Conservation (phyloP, 2,329 filamentous ascomycete species). For the Didymella glomerata region DNA sequence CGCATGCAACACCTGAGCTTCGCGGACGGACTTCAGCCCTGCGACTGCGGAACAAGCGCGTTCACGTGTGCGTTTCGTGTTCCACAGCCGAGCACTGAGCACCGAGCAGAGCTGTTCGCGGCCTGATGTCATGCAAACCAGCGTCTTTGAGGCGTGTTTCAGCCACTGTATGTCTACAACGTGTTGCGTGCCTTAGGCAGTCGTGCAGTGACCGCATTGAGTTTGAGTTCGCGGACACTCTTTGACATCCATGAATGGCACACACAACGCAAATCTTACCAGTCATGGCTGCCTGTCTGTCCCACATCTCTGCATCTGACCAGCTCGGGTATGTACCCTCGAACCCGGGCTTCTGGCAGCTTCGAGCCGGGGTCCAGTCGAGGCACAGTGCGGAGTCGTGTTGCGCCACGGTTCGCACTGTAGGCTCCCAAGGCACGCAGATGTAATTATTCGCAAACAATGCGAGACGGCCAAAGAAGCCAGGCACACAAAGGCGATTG, state of each 20-base stretch:
- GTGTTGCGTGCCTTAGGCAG: neutral
- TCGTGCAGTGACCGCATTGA: neutral
- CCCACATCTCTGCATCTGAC: neutral
- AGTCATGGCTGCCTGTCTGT: neutral
- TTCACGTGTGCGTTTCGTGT: conserved; percentile 19
- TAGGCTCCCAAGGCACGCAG: neutral
- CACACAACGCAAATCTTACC: neutral
- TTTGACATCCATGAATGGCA: neutral
- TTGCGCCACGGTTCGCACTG: neutral
- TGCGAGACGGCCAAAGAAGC: neutral
- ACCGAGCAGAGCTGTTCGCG: conserved; percentile 5
- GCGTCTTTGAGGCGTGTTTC: neutral
- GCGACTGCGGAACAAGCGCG: conserved; percentile 7
- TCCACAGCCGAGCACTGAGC: neutral
- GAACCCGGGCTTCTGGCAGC: conserved; percentile 4
- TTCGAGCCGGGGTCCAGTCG: conserved; percentile 1
- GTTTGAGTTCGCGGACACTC: neutral
- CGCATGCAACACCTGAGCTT: conserved; percentile 12
- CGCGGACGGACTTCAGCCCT: conserved; percentile 11
- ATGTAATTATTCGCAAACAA: neutral
- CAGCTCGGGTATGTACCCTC: neutral
- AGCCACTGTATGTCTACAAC: neutral
- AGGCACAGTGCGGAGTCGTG: conserved; percentile 13
- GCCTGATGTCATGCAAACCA: conserved; percentile 12
- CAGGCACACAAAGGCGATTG: conserved; percentile 2